Base-by-base conservation (phyloP, 148 eudicot species). In the Amaranthus palmeri region DNA sequence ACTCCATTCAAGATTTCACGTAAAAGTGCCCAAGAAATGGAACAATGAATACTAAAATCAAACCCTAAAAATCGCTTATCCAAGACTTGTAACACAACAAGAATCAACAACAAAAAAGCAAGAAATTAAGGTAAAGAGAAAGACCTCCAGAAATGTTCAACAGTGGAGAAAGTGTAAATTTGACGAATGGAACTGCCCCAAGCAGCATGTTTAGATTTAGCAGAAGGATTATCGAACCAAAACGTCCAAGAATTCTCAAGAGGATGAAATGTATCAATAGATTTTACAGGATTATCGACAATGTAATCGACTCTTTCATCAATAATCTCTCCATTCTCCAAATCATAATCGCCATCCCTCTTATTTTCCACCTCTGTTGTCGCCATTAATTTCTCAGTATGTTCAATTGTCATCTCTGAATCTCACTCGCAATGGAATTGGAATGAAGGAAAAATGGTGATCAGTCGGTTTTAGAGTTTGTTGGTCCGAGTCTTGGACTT, bases 191-290 rank as follows among this genome's bases (percentile, higher is more conserved):
- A 85, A 36, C 85, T 85, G 2, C 98, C 96, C 98, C 98, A 93
- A 61, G 81, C 61, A 13, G 82, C 80, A 70, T 85, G 87, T 52
- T 77, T 87, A 3, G 83, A 49, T 42, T 88, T 93, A 6, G 85
- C 88, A 1, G 83, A 59, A 7, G 92, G 95, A 52, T 85, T 87
- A 67, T 93, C 98, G 75, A 93, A 93, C 97, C 97, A 93, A 75
- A 93, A 91, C 0, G 97, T 93, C 98, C 98, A 93, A 0, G 97
- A 80, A 76, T 89, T 83, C 73, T 93, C 98, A 46, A 93, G 81
- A 0, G 84, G 89, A 65, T 91, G 96, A 25, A 68, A 43, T 1
- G 72, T 41, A 11, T 61, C 14, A 50, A 68, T 6, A 17, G 77
- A 42, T 64, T 68, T 76, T 42, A 42, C 54, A 15, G 65, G 75